These are phyloP conservation scores for Paragyromitra xinjiangensis DNA, from an alignment of 495 filamentous ascomycete species.

Conservation along the genomic window DNA sequence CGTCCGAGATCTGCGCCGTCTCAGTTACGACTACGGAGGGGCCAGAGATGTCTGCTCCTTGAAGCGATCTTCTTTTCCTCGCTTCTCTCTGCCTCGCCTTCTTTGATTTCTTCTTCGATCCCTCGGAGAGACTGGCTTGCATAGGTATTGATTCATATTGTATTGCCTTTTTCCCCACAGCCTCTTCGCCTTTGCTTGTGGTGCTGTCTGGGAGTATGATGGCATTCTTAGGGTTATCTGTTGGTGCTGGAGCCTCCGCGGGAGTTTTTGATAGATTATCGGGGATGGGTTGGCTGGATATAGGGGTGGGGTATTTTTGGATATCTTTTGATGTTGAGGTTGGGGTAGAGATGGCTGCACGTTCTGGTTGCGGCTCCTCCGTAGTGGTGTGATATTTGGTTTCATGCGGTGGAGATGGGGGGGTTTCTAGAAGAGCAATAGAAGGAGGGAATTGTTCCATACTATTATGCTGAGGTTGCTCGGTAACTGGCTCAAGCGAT, in stretches of 20 bases:
- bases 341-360: neutral
- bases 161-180: neutral
- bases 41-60: conserved; percentile 24
- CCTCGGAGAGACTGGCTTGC: conserved; percentile 25
- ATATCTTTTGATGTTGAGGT: conserved; percentile 2
- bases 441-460: neutral
- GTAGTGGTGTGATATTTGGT: neutral
- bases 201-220: neutral
- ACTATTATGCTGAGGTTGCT: neutral
- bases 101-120: conserved; percentile 41
- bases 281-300: neutral
- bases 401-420: neutral
- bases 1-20: neutral
- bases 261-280: neutral
- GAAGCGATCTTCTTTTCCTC: conserved; percentile 35
- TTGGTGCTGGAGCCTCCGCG: neutral
- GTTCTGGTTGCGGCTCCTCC: neutral
- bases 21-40: neutral
- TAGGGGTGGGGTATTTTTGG: neutral
- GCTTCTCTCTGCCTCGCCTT: conserved; percentile 38
- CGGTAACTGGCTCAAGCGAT: neutral
- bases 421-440: neutral
- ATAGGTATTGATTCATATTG: conserved; percentile 16
- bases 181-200: neutral
- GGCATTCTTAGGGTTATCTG: neutral